Evolutionary conservation across 495 filamentous ascomycete species (phyloP), one percentile per base, ranked within the genome.

Genomic region (Glutinoglossum americanum): DNA sequence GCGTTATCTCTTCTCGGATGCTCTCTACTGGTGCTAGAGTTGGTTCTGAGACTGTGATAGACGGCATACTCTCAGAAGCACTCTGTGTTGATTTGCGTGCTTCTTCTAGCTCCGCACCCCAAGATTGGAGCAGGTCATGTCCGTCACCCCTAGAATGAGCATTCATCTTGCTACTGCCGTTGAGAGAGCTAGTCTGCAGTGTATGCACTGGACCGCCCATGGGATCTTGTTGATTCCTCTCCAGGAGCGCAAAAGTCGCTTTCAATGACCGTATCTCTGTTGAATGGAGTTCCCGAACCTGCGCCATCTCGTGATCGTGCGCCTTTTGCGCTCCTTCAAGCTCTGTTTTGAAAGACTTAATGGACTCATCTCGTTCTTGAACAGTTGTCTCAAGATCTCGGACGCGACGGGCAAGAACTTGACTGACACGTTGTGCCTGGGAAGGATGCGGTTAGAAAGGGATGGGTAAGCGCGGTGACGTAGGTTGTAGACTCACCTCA

Each of bases 341-440:
- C 23, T 56, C 33, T 39, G 19, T 17, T 13, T 25, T 53, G 19
- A 58, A 17, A 23, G 17, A 25, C 9, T 25, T 35, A 0, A 58
- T 58, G 13, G 48, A 15, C 1, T 44, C 4, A 32, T 58, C 56
- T 10, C 44, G 37, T 33, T 58, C 56, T 1, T 19, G 19, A 9
- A 45, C 13, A 3, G 11, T 23, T 25, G 7, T 11, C 41, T 58
- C 44, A 13, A 58, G 56, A 11, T 58, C 30, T 32, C 44, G 13
- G n/a, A 58, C 25, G 6, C 44, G 56, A 27, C 56, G 56, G 21
- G 56, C 35, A 19, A 58, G 56, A 27, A 58, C 44, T 3, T 48
- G 39, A 23, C 39, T n/a, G 13, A 58, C 44, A 15, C 56, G 56
- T 53, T 58, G 41, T 21, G 56, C 56, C 56, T 58, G 19, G 4